Percentiles rank a stretch among this genome's conserved stretches.
These are phyloP conservation scores for Cutaneotrichosporon sp. DNA, from an alignment of 1,284 basidiomycete species.

Conservation along the genomic window DNA sequence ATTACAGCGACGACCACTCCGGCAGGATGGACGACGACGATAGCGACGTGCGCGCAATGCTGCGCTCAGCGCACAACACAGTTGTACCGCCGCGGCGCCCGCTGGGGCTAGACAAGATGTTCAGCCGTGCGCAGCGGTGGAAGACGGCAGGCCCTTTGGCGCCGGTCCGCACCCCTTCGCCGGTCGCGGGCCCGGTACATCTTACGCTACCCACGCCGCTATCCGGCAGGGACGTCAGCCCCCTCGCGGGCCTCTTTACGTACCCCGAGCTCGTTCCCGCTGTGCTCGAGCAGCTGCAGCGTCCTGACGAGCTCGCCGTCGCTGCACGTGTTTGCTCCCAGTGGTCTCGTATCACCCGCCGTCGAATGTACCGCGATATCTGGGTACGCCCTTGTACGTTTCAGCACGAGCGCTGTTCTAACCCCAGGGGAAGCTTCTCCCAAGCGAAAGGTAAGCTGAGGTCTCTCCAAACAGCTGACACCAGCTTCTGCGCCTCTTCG, in stretches of 20 bases:
- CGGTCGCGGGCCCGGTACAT: conserved; percentile 12
- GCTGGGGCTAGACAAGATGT: conserved; percentile 40
- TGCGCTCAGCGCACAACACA: conserved; percentile 24
- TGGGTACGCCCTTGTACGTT: conserved; percentile 46
- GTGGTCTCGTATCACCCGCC: conserved; percentile 29
- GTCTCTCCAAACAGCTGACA: not conserved
- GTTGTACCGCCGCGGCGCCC: conserved; percentile 27
- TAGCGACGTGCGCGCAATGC: not conserved
- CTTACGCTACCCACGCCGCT: conserved; percentile 30
- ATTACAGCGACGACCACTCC: not conserved
- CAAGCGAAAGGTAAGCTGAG: conserved; percentile 17
- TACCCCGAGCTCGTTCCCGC: conserved; percentile 37
- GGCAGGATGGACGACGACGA: conserved; percentile 7
- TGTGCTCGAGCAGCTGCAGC: conserved; percentile 32
- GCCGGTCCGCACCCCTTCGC: conserved; percentile 25
- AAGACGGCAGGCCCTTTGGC: conserved; percentile 12
- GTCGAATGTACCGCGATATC: conserved; percentile 37
- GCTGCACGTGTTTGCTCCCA: conserved; percentile 29
- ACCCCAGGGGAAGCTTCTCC: conserved; percentile 38
- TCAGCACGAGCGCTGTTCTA: not conserved
- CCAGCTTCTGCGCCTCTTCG: conserved; percentile 38
- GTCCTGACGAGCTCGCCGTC: conserved; percentile 32
- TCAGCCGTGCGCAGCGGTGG: conserved; percentile 21
- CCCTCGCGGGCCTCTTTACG: conserved; percentile 28
- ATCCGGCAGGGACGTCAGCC: conserved; percentile 13